Base-by-base conservation (phyloP, 2,329 filamentous ascomycete genomes). In the Amylocarpus encephaloides region DNA sequence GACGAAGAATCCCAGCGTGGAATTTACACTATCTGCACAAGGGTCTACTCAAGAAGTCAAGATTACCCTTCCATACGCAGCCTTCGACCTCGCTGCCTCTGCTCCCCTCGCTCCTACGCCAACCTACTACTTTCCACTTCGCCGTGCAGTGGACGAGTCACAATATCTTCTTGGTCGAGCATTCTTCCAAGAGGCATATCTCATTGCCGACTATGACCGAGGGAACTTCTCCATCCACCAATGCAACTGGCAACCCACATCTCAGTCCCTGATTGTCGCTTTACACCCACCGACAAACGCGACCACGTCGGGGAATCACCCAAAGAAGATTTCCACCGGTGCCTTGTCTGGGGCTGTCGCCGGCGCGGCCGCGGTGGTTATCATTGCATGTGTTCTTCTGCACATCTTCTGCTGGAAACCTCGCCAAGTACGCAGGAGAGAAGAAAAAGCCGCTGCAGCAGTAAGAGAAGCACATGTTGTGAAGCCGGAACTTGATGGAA, bases 181-280 rank as follows among this genome's bases (percentile, higher is more conserved):
- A 16, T 64, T 64, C 38, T 43, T 64, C 15, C 62, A 64, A 45
- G 62, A 64, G 53, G 60, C 61, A 36, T 69, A 70, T 49, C 45
- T 70, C 16, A 60, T 59, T 16, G 67, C 61, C n/a, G 67, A 70
- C 55, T 70, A 69, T 52, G 67, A 70, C 51, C 65, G 66, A 15
- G 57, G 56, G 4, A 56, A 61, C 1, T 70, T 70, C 48, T 68
- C 68, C 38, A 62, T 70, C 2, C 69, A 67, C 1, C 62, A 67
- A 4, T 70, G 68, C 54, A 43, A 48, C 19, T 70, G 66, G 67
- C 51, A 58, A 40, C 59, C 66, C 43, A 66, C 66, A 22, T 64
- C 64, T 6, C 36, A 59, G 32, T 54, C 64, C 26, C 51, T 36
- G 16, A 45, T 52, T 33, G 26, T 53, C 6, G 22, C 54, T 16